Evolutionary conservation across 2,329 filamentous ascomycete genomes (phyloP).

Genomic region (Parastagonospora avenae): DNA sequence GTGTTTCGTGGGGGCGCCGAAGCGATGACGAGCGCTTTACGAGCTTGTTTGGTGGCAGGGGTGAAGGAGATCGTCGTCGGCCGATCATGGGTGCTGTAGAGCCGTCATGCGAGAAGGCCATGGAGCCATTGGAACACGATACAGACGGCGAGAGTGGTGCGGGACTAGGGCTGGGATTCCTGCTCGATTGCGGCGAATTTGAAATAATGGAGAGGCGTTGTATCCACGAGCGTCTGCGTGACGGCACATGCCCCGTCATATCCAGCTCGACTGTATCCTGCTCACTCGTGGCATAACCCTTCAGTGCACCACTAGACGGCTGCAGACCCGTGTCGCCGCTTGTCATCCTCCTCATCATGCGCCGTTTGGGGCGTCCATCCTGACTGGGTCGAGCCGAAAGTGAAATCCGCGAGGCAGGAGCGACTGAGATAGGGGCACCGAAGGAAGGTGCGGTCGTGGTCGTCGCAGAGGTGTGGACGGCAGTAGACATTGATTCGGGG

Average conservation of each 20-base stretch:
- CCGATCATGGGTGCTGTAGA: slow-evolving; percentile 69
- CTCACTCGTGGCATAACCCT: slow-evolving; percentile 28
- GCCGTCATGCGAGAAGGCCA: slow-evolving; percentile 52
- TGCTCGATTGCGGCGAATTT: slow-evolving; percentile 67
- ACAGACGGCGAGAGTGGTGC: slow-evolving; percentile 70
- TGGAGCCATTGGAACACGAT: slow-evolving; percentile 65
- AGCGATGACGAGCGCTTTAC: slow-evolving; percentile 73
- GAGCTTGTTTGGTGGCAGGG: slow-evolving; percentile 71
- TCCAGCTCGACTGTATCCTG: slow-evolving; percentile 34
- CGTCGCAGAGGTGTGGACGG: slow-evolving; percentile 31
- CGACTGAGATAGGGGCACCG: slow-evolving; percentile 28
- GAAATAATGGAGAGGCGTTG: slow-evolving; percentile 71
- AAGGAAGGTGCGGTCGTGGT: slow-evolving; percentile 30
- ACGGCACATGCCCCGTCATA: slow-evolving; percentile 31
- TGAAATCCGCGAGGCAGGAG: slow-evolving; percentile 32
- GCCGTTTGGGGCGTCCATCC: slow-evolving; percentile 37
- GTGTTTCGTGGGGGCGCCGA: slow-evolving; percentile 53
- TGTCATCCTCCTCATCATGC: slow-evolving; percentile 42
- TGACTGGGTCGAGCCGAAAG: slow-evolving; percentile 30
- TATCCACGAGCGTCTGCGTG: slow-evolving; percentile 68
- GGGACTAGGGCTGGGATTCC: slow-evolving; percentile 69
- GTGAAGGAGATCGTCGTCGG: slow-evolving; percentile 42
- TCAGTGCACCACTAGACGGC: slow-evolving; percentile 21
- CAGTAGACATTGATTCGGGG: slow-evolving; percentile 33
- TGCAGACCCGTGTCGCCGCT: slow-evolving; percentile 30